phyloP scores from a whole-genome alignment of 2,329 filamentous ascomycete species.

The Cytospora mali region DNA sequence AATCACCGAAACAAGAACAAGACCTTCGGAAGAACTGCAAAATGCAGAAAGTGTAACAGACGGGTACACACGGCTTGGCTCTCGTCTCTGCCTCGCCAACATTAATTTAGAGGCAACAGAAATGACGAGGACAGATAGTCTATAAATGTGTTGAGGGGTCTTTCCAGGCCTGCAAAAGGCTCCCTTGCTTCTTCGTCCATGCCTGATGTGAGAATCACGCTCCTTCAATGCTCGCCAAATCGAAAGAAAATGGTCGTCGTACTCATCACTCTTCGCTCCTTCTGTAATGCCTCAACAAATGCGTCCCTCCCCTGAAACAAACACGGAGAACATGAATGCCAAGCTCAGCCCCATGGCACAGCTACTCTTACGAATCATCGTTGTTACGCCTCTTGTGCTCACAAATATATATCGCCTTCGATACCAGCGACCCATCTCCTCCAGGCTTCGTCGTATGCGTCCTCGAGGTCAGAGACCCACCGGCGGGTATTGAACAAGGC shows the following conservation, averaged over 20 bases:
- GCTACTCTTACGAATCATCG: too few species aligned
- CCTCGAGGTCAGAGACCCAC: constrained; percentile 89
- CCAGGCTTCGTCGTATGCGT: constrained; percentile 89
- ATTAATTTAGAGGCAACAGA: neutral
- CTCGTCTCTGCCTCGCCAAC: neutral
- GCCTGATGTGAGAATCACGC: neutral
- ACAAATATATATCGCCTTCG: constrained; percentile 91
- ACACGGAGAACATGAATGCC: neutral
- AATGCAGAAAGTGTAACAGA: neutral
- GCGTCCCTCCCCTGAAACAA: neutral
- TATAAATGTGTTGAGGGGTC: neutral
- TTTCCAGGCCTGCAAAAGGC: constrained; percentile 1
- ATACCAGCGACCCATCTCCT: constrained; percentile 80
- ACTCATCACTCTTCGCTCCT: constrained; percentile 8
- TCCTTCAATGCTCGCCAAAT: constrained; percentile 9
- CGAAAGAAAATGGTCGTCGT: constrained; percentile 2
- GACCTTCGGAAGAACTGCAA: neutral
- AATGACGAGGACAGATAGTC: neutral
- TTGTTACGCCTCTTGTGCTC: neutral
- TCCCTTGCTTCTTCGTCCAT: neutral
- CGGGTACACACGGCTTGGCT: neutral
- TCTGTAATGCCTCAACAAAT: constrained; percentile 10
- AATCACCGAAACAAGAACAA: neutral
- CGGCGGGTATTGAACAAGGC: constrained; percentile 87
- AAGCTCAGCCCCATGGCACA: neutral